Evolutionary conservation across 148 eudicot genomes (phyloP).

Genomic region (Diospyros lotus): DNA sequence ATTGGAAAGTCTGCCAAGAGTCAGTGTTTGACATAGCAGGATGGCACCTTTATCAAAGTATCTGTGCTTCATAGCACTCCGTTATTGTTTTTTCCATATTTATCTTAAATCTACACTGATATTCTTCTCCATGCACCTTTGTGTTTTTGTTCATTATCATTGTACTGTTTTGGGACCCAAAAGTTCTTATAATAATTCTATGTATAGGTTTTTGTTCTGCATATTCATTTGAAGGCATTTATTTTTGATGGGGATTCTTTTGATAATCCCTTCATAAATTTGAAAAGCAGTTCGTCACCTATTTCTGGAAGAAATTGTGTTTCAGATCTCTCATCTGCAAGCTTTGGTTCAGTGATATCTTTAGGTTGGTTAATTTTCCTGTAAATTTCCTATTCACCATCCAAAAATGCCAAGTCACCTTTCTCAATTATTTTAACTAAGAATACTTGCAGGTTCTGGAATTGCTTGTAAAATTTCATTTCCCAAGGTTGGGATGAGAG

Average conservation of each 20-base stretch:
- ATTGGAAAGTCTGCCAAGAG: too few relatives aligned
- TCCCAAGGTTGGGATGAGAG: slow-evolving; percentile 41
- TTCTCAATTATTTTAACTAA: not conserved
- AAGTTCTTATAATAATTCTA: not conserved
- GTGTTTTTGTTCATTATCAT: not conserved
- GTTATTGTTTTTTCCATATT: not conserved
- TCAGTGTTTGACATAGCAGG: too few relatives aligned
- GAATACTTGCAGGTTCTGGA: slow-evolving; percentile 33
- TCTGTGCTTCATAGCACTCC: too few relatives aligned
- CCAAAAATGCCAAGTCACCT: not conserved
- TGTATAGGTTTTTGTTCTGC: slow-evolving; percentile 47
- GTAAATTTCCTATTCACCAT: not conserved
- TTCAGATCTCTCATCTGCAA: slow-evolving; percentile 41
- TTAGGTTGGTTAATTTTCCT: slow-evolving; percentile 25
- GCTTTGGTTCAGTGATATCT: slow-evolving; percentile 47
- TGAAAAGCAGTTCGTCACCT: slow-evolving; percentile 28
- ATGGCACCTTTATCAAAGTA: too few relatives aligned
- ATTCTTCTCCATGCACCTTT: not conserved
- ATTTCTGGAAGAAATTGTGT: slow-evolving; percentile 29
- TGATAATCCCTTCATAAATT: slow-evolving; percentile 22
- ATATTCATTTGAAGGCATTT: slow-evolving; percentile 45
- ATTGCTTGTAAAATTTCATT: slow-evolving; percentile 51
- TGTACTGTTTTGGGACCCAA: not conserved
- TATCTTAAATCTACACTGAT: not conserved
- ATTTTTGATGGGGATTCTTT: slow-evolving; percentile 31